phyloP scores from a whole-genome alignment of 2,329 filamentous ascomycete species.

The Pyricularia pennisetigena region DNA sequence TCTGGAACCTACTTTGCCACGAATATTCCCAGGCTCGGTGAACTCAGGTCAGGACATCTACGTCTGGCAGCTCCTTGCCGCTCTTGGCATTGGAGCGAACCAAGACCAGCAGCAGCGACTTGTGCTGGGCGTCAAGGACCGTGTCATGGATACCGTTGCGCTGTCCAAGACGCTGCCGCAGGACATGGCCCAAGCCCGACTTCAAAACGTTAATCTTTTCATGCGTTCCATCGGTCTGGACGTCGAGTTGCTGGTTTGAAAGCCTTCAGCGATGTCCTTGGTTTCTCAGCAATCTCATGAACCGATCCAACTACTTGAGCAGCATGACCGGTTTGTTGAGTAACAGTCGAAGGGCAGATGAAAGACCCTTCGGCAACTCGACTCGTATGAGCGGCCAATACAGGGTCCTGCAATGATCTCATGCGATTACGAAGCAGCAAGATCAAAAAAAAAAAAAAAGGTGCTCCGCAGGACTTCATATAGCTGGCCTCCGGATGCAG shows the following conservation, averaged over 20 bases:
- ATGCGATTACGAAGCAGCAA: neutral
- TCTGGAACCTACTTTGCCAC: conserved; percentile 72
- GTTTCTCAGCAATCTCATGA: neutral
- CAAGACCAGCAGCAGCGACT: conserved; percentile 92
- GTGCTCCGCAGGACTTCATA: neutral
- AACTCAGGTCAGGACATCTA: conserved; percentile 89
- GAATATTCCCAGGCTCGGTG: conserved; percentile 86
- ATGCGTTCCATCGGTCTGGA: conserved; percentile 99
- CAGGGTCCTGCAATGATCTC: neutral
- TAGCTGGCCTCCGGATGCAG: neutral
- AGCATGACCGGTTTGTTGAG: neutral
- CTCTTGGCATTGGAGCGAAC: conserved; percentile 85
- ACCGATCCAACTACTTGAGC: neutral
- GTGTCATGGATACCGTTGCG: conserved; percentile 89
- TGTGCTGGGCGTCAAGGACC: conserved; percentile 92
- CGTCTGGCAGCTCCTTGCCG: conserved; percentile 95
- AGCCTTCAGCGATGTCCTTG: conserved; percentile 2
- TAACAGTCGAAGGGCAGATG: neutral
- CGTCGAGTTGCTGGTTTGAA: conserved; percentile 58
- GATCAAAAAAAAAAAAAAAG: neutral
- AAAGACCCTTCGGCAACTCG: neutral
- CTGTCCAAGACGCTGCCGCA: conserved; percentile 82
- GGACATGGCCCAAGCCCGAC: conserved; percentile 72
- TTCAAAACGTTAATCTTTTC: conserved; percentile 93
- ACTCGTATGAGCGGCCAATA: neutral